These are phyloP conservation scores for Teratosphaeria zuluensis DNA, from an alignment of 2,329 filamentous ascomycete genomes.

Conservation along the genomic window DNA sequence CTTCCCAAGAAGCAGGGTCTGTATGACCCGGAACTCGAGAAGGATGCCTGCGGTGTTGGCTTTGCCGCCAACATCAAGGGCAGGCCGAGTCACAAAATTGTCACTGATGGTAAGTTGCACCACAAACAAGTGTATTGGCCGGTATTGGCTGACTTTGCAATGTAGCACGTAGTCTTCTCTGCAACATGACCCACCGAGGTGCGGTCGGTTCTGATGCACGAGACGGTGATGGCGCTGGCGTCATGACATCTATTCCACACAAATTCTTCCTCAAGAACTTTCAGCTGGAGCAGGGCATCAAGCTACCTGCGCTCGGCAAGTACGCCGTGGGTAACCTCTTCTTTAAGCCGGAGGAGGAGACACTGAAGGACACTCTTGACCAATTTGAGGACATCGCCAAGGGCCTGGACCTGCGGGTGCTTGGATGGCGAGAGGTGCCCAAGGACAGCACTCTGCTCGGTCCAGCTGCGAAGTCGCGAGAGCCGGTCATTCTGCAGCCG, in stretches of 20 bases:
- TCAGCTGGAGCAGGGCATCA: conserved; percentile 77
- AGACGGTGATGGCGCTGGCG: conserved; percentile 95
- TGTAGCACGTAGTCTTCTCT: conserved; percentile 79
- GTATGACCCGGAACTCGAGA: conserved; percentile 91
- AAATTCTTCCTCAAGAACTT: conserved; percentile 99
- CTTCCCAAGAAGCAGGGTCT: conserved; percentile 97
- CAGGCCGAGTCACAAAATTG: conserved; percentile 93
- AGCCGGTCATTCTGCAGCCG: conserved; percentile 90
- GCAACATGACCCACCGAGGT: conserved; percentile 99
- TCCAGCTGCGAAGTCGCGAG: conserved; percentile 82
- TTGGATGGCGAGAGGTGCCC: conserved; percentile 94
- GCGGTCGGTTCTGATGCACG: conserved; percentile 95
- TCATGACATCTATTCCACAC: conserved; percentile 98
- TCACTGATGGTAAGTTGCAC: conserved; percentile 76
- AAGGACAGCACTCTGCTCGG: conserved; percentile 88
- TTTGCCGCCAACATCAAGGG: conserved; percentile 99
- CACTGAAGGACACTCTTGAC: conserved; percentile 78
- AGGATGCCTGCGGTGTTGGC: conserved; percentile 98
- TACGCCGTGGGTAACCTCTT: conserved; percentile 97
- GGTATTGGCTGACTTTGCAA: conserved; percentile 23
- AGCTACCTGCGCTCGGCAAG: conserved; percentile 78
- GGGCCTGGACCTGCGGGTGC: conserved; percentile 73
- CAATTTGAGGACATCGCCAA: conserved; percentile 92
- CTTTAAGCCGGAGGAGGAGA: conserved; percentile 92
- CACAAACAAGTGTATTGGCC: background rate